Base-by-base conservation (phyloP, 2,329 filamentous ascomycete species). In the Penicillium sp. region DNA sequence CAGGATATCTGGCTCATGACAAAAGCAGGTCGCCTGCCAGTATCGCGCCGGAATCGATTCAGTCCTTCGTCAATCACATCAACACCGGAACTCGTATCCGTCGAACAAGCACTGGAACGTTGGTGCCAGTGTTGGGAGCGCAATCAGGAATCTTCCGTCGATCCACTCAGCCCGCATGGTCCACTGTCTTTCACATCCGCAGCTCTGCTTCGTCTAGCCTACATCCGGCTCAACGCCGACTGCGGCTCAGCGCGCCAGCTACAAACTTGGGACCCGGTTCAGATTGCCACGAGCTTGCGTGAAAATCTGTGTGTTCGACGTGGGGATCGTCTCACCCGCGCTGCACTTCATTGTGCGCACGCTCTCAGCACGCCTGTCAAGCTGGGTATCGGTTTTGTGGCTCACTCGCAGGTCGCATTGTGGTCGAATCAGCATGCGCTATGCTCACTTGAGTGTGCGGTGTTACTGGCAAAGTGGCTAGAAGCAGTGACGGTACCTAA, bases 391-490 rank as follows among this genome's bases (percentile, higher is more conserved):
- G 79, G 82, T 48, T 76, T 79, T 13, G 81, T 84, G 0, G 80
- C 80, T 0, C 71, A 79, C 14, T 84, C 79, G 14, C 81, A 83
- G 47, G 79, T 81, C 0, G 81, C 82, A 42, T 79, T 83, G 45
- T 84, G 81, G 81, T 82, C 79, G 4, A 80, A 82, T 2, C 74
- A 82, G n/a, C 81, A 84, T 48, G 80, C 80, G 0, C 70, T 84
- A 0, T 81, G 79, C 4, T 79, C 78, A 1, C 70, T 84, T 0
- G 82, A 84, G 59, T 83, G 81, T 18, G 80, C 80, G 0, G 75
- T 84, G 0, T 67, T 84, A 3, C 66, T 84, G 0, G 79, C 79
- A 13, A 83, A 83, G 43, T 72, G 70, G 70, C 64, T 72, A 1
- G 69, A 72, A 21, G 67, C 61, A 3, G 68, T 67, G 4, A 72